Evolutionary conservation across 1,284 basidiomycete species (phyloP).

Genomic region (Lignosus rhinocerotis): DNA sequence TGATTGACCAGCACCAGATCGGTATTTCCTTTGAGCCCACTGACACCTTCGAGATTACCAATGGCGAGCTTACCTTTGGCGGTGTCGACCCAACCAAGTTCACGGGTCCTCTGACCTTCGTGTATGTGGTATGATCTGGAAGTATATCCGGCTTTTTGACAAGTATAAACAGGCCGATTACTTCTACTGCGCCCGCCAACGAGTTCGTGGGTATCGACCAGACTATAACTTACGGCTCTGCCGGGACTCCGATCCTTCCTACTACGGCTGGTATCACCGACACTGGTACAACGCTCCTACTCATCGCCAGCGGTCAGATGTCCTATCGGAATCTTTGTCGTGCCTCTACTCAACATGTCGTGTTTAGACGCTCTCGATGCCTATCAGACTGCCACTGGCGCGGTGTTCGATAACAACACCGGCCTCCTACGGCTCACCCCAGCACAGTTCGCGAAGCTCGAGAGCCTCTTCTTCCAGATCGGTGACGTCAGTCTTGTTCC

Average conservation of each 20-base stretch:
- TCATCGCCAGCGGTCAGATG: slow-evolving; percentile 36
- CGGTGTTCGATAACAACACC: slow-evolving; percentile 42
- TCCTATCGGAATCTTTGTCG: neutral
- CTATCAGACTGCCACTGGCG: slow-evolving; percentile 53
- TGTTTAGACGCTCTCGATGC: slow-evolving; percentile 43
- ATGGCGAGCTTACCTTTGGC: slow-evolving; percentile 41
- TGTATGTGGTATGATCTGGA: slow-evolving; percentile 33
- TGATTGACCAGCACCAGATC: slow-evolving; percentile 33
- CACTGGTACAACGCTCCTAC: slow-evolving; percentile 47
- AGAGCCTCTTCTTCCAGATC: slow-evolving; percentile 57
- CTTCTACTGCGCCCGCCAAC: slow-evolving; percentile 46
- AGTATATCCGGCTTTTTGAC: neutral
- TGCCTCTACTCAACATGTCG: slow-evolving; percentile 34
- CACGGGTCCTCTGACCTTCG: slow-evolving; percentile 47
- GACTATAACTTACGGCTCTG: slow-evolving; percentile 49
- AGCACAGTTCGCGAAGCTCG: slow-evolving; percentile 46
- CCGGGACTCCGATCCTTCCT: slow-evolving; percentile 42
- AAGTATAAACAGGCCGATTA: slow-evolving; percentile 43
- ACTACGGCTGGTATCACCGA: slow-evolving; percentile 61
- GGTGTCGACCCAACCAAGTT: slow-evolving; percentile 49
- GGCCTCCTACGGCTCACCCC: slow-evolving; percentile 55
- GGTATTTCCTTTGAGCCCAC: slow-evolving; percentile 51
- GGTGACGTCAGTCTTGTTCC: slow-evolving; percentile 28
- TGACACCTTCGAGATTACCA: slow-evolving; percentile 25
- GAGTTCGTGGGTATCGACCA: slow-evolving; percentile 66